These are phyloP conservation scores for Cyberlindnera mississippiensis DNA, from an alignment of 805 yeast genomes.

Conservation along the genomic window DNA sequence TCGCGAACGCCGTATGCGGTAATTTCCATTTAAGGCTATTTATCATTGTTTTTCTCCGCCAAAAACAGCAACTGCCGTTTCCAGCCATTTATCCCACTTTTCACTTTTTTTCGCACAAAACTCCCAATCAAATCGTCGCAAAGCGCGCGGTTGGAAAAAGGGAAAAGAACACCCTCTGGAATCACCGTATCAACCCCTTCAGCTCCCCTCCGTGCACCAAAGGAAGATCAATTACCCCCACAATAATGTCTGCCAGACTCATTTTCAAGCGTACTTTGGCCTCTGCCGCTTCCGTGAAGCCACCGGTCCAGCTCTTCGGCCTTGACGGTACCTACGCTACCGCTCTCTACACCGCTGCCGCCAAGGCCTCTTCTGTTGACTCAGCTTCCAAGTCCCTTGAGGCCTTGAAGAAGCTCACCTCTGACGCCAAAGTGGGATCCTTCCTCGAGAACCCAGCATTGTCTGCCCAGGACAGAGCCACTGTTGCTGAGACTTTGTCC, in stretches of 20 bases:
- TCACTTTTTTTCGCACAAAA: too few relatives aligned
- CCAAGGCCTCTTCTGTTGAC: conserved; percentile 73
- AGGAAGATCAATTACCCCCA: conserved; percentile 1
- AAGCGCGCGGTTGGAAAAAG: too few relatives aligned
- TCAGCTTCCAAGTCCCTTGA: conserved; percentile 63
- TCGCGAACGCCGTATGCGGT: too few relatives aligned
- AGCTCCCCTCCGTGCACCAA: background rate
- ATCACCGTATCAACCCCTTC: background rate
- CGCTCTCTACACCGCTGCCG: conserved; percentile 90
- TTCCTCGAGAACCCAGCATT: conserved; percentile 81
- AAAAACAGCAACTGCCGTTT: too few relatives aligned
- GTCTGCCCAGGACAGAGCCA: conserved; percentile 66
- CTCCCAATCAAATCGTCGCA: too few relatives aligned
- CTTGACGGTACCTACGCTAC: conserved; percentile 96
- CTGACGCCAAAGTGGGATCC: conserved; percentile 59
- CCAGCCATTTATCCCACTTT: too few relatives aligned
- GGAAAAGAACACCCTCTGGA: too few relatives aligned
- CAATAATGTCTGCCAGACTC: conserved; percentile 15
- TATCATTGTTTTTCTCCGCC: too few relatives aligned
- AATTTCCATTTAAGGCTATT: too few relatives aligned
- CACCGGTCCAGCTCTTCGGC: conserved; percentile 93
- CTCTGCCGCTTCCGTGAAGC: conserved; percentile 64
- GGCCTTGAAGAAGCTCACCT: conserved; percentile 50
- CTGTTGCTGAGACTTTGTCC: conserved; percentile 59
- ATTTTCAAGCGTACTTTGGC: conserved; percentile 57